phyloP scores from a whole-genome alignment of 2,329 filamentous ascomycete genomes.

The Colletotrichum limetticola region DNA sequence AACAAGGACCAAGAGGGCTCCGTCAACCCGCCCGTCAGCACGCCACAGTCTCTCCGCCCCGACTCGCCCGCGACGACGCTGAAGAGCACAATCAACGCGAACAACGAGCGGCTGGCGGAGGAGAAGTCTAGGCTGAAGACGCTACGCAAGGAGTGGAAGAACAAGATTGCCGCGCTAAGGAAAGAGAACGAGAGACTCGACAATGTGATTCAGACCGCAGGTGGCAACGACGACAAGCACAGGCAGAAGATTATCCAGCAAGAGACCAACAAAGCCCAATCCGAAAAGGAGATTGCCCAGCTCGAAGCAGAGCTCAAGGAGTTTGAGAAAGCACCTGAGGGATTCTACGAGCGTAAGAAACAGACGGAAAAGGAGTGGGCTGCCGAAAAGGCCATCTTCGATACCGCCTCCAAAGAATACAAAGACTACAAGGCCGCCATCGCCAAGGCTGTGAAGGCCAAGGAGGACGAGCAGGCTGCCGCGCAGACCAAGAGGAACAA shows the following conservation, averaged over 20 bases:
- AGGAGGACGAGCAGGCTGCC: conserved; percentile 72
- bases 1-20: conserved; percentile 51
- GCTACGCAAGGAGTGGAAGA: conserved; percentile 79
- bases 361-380: conserved; percentile 63
- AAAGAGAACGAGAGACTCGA: conserved; percentile 80
- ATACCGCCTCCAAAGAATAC: conserved; percentile 64
- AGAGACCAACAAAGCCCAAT: conserved; percentile 76
- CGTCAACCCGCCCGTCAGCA: conserved; percentile 46
- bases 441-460: conserved; percentile 70
- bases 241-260: conserved; percentile 81
- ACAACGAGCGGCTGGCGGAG: conserved; percentile 76
- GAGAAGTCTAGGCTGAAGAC: conserved; percentile 76
- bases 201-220: conserved; percentile 73
- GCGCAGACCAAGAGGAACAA: conserved; percentile 78
- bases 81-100: conserved; percentile 78
- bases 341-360: conserved; percentile 68
- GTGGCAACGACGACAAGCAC: conserved; percentile 80
- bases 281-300: conserved; percentile 64
- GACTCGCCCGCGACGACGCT: conserved; percentile 82
- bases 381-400: conserved; percentile 68
- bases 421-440: conserved; percentile 69
- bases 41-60: conserved; percentile 73
- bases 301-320: conserved; percentile 71
- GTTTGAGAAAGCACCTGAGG: conserved; percentile 71
- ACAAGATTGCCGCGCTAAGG: conserved; percentile 71